Evolutionary conservation across 73 alveolate species (phyloP).

Genomic region (Paramecium caudatum): DNA sequence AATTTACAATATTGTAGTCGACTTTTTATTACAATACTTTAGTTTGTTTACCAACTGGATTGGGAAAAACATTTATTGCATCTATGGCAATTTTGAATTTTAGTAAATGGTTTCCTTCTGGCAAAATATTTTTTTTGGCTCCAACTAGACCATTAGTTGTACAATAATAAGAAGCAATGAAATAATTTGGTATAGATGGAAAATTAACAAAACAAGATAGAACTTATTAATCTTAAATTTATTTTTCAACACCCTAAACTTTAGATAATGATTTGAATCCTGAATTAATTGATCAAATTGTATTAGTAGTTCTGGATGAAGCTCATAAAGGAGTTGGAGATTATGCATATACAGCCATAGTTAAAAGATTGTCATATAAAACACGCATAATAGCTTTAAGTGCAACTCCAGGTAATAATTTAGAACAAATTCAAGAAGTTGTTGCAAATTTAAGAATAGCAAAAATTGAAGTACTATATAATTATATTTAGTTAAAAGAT

Average conservation of each 20-base stretch:
- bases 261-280: conserved; percentile 81
- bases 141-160: conserved; percentile 89
- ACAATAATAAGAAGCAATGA: conserved; percentile 79
- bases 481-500: conserved; percentile 76
- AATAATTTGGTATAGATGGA: conserved; percentile 81
- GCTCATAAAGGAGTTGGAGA: conserved; percentile 93
- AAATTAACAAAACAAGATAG: conserved; percentile 67
- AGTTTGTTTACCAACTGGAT: conserved; percentile 91
- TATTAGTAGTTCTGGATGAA: conserved; percentile 82
- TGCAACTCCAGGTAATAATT: conserved; percentile 87
- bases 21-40: conserved; percentile 83
- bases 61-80: conserved; percentile 90
- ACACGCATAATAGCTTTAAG: conserved; percentile 86
- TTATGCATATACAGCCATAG: conserved; percentile 85
- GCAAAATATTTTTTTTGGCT: conserved; percentile 87
- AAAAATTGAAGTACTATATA: background rate
- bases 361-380: conserved; percentile 71
- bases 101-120: conserved; percentile 86
- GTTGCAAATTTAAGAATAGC: conserved; percentile 4
- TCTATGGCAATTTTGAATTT: conserved; percentile 82
- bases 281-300: conserved; percentile 32
- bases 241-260: conserved; percentile 90
- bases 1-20: conserved; percentile 82
- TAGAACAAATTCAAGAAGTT: conserved; percentile 79
- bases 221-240: conserved; percentile 77